Base-by-base conservation (phyloP, 1,139 yeast genomes). In the Groenewaldozyma sp. region DNA sequence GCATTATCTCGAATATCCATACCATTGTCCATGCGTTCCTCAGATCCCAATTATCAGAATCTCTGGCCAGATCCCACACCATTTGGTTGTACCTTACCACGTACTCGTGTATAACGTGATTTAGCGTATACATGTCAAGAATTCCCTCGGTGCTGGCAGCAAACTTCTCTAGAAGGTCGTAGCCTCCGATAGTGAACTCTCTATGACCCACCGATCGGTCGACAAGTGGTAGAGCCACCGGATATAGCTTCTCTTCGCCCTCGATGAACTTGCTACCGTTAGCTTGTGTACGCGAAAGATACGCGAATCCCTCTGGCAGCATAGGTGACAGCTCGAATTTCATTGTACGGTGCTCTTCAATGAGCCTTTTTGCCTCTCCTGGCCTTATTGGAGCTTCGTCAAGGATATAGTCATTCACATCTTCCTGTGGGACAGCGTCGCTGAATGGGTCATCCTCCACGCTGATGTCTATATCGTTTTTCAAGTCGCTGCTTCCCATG, bases 321-420 rank as follows among this genome's bases (percentile, higher is more conserved):
- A 65, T 55, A 2, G 74, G 69, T 38, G 63, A 64, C 36, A 70
- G 43, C 40, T 60, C 58, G 45, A 69, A 71, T 36, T 64, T 65
- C 29, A 74, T 47, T 6, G 62, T 56, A 39, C 71, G 53, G 4
- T 67, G 59, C 20, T 59, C 44, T 36, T 59, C 45, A 31, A 48
- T 43, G 64, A 65, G 62, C 27, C 45, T 46, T 18, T 56, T 46
- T 22, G 26, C 26, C 4, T 13, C 16, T 7, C 17, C 17, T 9
- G 33, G 20, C 3, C 58, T 55, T 27, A 62, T 60, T n/a, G 64
- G 66, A 16, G 58, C 58, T 2, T 43, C 50, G 10, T 41, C 45
- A 14, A 48, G 34, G 28, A 35, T 28, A 28, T 35, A 33, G 20
- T 43, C 48, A n/a, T 37, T n/a, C n/a, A n/a, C n/a, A 22, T 11